These are phyloP conservation scores for Monilinia laxa DNA, from an alignment of 2,329 filamentous ascomycete species.

Conservation along the genomic window DNA sequence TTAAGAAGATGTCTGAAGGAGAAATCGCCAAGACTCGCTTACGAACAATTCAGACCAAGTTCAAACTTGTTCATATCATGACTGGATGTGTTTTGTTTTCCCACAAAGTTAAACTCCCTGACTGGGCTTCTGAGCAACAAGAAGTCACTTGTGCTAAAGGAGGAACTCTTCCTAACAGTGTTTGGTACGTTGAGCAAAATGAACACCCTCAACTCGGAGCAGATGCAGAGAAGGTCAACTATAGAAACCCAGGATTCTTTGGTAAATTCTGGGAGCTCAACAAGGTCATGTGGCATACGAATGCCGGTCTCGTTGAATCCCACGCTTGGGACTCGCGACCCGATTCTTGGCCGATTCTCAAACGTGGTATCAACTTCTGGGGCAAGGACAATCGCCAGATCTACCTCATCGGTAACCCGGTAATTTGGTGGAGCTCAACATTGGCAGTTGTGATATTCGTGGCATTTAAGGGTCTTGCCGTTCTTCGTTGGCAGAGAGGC, in stretches of 20 bases:
- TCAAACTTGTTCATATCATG: constrained; percentile 93
- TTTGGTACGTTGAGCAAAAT: constrained; percentile 96
- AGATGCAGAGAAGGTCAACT: constrained; percentile 91
- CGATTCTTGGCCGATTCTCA: constrained; percentile 85
- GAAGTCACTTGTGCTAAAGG: constrained; percentile 96
- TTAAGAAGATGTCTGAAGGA: constrained; percentile 82
- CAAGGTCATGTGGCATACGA: constrained; percentile 98
- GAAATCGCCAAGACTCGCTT: constrained; percentile 77
- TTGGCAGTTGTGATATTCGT: constrained; percentile 74
- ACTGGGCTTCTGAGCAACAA: constrained; percentile 97
- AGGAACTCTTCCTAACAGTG: constrained; percentile 89
- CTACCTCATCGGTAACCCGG: constrained; percentile 91
- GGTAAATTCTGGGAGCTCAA: constrained; percentile 98
- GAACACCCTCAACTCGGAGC: constrained; percentile 73
- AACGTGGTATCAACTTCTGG: constrained; percentile 99
- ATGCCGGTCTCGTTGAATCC: constrained; percentile 91
- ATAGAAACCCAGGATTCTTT: constrained; percentile 89
- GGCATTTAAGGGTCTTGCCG: constrained; percentile 80
- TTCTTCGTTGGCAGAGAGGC: constrained; percentile 92
- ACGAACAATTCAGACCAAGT: constrained; percentile 94
- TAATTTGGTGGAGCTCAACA: constrained; percentile 92
- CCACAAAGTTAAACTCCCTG: constrained; percentile 97
- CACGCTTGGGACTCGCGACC: constrained; percentile 98
- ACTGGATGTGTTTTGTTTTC: constrained; percentile 95
- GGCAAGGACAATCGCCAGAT: constrained; percentile 91